A percentile compares a stretch with the other conserved stretches of the same genome.
Evolutionary conservation across 2,329 filamentous ascomycete genomes (phyloP).

Genomic region (Colletotrichum sp.): DNA sequence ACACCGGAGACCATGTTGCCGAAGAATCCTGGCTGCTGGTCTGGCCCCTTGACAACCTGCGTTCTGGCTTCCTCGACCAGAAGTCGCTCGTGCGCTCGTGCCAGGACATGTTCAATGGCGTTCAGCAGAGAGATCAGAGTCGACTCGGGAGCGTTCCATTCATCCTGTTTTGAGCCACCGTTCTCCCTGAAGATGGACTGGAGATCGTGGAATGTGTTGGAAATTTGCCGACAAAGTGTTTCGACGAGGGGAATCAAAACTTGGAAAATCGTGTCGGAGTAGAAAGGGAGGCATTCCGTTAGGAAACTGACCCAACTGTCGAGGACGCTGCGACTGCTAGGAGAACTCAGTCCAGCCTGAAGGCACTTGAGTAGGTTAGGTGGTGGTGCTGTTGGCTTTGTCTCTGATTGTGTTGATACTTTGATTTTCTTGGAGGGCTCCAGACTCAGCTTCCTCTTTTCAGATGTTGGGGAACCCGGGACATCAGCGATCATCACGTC

Average conservation of each 20-base stretch:
- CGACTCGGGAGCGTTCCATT: slow-evolving; percentile 63
- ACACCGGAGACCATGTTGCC: slow-evolving; percentile 94
- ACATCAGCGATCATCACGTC: slow-evolving; percentile 45
- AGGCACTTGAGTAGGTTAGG: slow-evolving; percentile 82
- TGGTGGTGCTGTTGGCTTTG: slow-evolving; percentile 59
- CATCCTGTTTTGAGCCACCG: slow-evolving; percentile 25
- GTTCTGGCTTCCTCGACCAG: slow-evolving; percentile 75
- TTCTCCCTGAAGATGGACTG: slow-evolving; percentile 63
- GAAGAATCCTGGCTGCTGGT: slow-evolving; percentile 87
- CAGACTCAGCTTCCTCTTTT: slow-evolving; percentile 48
- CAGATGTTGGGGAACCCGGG: slow-evolving; percentile 49
- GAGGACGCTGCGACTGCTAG: slow-evolving; percentile 75
- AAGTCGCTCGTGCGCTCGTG: slow-evolving; percentile 83
- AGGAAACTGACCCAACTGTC: slow-evolving; percentile 94
- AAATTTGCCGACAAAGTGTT: slow-evolving; percentile 83
- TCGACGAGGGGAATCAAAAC: slow-evolving; percentile 90
- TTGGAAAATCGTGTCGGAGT: slow-evolving; percentile 85
- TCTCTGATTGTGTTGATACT: slow-evolving; percentile 39
- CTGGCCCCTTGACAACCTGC: slow-evolving; percentile 75
- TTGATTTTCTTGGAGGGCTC: slow-evolving; percentile 47
- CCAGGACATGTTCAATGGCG: slow-evolving; percentile 88
- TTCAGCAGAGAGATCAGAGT: slow-evolving; percentile 88
- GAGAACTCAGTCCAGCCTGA: slow-evolving; percentile 78
- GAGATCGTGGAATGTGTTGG: slow-evolving; percentile 73
- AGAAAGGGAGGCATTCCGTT: slow-evolving; percentile 81